Evolutionary conservation across 371 early-diverging fungal genomes (phyloP).

Genomic region (Rhizomucor miehei): DNA sequence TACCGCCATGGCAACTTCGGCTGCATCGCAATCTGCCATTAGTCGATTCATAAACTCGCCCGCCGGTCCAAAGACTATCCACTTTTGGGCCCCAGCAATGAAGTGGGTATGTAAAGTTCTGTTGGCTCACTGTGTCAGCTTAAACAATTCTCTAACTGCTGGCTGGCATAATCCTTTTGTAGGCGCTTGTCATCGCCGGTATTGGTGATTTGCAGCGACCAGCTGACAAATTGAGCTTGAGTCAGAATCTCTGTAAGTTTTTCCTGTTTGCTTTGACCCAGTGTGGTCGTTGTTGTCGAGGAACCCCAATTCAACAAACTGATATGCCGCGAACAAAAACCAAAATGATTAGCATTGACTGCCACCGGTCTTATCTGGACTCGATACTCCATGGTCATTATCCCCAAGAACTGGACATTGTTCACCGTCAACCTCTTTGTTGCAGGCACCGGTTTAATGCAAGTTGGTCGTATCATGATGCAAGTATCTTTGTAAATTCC

Average conservation of each 20-base stretch:
- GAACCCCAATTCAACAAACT: background rate
- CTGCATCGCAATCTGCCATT: conserved; percentile 55
- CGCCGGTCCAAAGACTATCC: conserved; percentile 61
- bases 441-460: conserved; percentile 83
- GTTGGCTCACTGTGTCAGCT: background rate
- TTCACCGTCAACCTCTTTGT: conserved; percentile 93
- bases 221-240: conserved; percentile 84
- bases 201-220: conserved; percentile 89
- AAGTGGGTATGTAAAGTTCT: conserved; percentile 34
- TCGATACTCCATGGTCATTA: conserved; percentile 91
- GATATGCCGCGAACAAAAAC: background rate
- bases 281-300: too few relatives aligned
- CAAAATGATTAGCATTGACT: conserved; percentile 64
- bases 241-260: conserved; percentile 70
- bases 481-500: conserved; percentile 30
- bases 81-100: conserved; percentile 51
- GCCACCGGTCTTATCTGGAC: conserved; percentile 97
- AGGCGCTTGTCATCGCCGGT: conserved; percentile 73
- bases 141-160: background rate
- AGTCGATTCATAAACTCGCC: conserved; percentile 76
- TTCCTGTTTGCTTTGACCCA: background rate
- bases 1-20: conserved; percentile 46
- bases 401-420: conserved; percentile 86
- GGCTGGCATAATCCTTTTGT: conserved; percentile 5
- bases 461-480: conserved; percentile 79